Base-by-base conservation (phyloP, 2,329 filamentous ascomycete genomes). In the Zalaria obscura region DNA sequence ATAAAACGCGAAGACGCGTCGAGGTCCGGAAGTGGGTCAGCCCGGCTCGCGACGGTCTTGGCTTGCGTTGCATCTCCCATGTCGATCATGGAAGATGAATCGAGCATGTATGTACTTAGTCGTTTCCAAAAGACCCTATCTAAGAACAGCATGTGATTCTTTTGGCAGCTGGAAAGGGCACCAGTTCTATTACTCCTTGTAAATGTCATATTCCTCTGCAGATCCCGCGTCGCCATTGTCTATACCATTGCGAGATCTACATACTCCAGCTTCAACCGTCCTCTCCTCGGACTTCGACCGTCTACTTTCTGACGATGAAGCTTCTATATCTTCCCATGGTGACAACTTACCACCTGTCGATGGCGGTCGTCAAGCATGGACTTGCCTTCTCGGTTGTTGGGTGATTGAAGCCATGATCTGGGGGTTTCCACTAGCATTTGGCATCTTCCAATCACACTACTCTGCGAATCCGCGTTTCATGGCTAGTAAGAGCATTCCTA, bases 401-500 rank as follows among this genome's bases (percentile, higher is more conserved):
- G 9, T 42, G 10, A 25, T 38, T 11, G 40, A 42, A 25, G 27
- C 27, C 5, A 29, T 38, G 8, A n/a, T 39, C 27, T 42, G 41
- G 41, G 78, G 78, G 2, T 81, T 83, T 42, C 73, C 77, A 0
- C 77, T 78, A 43, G 69, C 76, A 0, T 85, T 78, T 54, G 80
- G 80, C 36, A 69, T 85, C 27, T 83, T 85, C 52, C 78, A 83
- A 49, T 69, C 78, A 40, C 80, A 81, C 57, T 84, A 84, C 55
- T 70, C 65, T 33, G 70, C 65, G 1, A 67, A 78, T 45, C 66
- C 67, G 4, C 70, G 73, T 1, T 83, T 83, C 42, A 59, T 62
- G 3, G 67, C 67, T 2, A 66, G 55, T 7, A 53, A 67, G 0
- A 63, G 66, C 27, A 75, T 82, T 39, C 69, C 78, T 27, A 64